These are phyloP conservation scores for Zychaea mexicana DNA, from an alignment of 371 early-diverging fungal genomes.

Conservation along the genomic window DNA sequence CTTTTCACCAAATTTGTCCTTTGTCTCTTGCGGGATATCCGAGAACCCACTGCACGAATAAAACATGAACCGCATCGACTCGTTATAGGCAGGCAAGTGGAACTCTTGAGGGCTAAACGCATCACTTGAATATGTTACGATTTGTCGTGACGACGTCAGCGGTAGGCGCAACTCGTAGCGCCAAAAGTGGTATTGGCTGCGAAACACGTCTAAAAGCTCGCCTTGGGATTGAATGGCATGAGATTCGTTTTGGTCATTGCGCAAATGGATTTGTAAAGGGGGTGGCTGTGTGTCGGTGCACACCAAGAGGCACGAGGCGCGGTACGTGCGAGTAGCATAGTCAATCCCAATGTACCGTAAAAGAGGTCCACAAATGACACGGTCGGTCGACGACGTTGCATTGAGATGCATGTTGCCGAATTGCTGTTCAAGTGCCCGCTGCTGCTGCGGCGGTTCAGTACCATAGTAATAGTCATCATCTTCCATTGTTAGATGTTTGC, in stretches of 20 bases:
- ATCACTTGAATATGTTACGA: conserved; percentile 20
- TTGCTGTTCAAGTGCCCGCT: background rate
- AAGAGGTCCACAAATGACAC: conserved; percentile 34
- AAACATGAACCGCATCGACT: conserved; percentile 59
- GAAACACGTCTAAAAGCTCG: conserved; percentile 28
- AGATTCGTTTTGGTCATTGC: background rate
- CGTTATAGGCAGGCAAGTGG: conserved; percentile 36
- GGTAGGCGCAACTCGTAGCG: conserved; percentile 36
- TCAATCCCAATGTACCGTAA: conserved; percentile 36
- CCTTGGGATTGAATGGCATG: conserved; percentile 1
- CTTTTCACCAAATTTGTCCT: conserved; percentile 44
- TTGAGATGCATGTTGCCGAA: background rate
- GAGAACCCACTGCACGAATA: conserved; percentile 76
- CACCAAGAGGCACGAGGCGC: conserved; percentile 36
- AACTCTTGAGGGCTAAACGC: conserved; percentile 25
- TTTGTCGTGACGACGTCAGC: conserved; percentile 19
- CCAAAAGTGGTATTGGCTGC: conserved; percentile 37
- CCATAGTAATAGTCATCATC: background rate
- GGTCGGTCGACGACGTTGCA: background rate
- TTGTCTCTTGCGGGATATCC: conserved; percentile 48
- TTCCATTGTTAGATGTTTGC: no score
- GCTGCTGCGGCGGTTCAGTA: background rate
- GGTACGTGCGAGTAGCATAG: conserved; percentile 23
- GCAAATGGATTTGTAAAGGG: background rate
- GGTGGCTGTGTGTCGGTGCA: conserved; percentile 24